These are phyloP conservation scores for Sutorius australiensis DNA, from an alignment of 768 basidiomycete genomes.

Conservation along the genomic window DNA sequence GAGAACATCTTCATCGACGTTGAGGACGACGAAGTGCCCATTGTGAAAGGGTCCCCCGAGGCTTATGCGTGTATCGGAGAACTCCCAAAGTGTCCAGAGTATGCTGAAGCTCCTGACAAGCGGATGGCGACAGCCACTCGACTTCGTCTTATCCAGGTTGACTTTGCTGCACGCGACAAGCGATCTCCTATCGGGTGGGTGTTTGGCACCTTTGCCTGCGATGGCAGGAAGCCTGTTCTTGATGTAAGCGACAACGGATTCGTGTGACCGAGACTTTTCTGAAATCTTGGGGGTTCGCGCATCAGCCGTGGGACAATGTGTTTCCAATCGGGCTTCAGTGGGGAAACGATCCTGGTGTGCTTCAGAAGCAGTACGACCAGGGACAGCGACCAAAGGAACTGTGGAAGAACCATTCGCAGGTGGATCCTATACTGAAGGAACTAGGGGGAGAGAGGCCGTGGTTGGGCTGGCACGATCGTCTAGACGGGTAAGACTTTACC, in stretches of 20 bases:
- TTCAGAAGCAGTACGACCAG: neutral
- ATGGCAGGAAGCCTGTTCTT: neutral
- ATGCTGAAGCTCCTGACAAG: neutral
- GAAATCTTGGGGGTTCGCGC: neutral
- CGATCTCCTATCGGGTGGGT: conserved; percentile 1
- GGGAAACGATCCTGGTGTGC: neutral
- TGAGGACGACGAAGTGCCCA: neutral
- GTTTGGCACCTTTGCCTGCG: conserved; percentile 2
- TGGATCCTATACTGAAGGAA: neutral
- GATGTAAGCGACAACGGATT: neutral
- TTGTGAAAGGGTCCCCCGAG: neutral
- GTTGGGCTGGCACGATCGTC: conserved; percentile 4
- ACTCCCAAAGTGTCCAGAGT: neutral
- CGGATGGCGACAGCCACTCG: neutral
- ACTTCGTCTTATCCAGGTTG: conserved; percentile 1
- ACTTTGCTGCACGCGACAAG: neutral
- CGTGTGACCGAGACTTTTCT: neutral
- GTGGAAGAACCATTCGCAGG: neutral
- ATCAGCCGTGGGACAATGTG: neutral
- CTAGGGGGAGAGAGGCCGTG: neutral
- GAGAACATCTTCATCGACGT: conserved; percentile 1
- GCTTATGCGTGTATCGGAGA: neutral
- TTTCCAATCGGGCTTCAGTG: neutral
- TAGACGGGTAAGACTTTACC: neutral
- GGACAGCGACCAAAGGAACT: neutral